Percentiles rank a stretch among this genome's conserved stretches.
These are phyloP conservation scores for Saccharomycopsis vini DNA, from an alignment of 805 yeast species.

Conservation along the genomic window DNA sequence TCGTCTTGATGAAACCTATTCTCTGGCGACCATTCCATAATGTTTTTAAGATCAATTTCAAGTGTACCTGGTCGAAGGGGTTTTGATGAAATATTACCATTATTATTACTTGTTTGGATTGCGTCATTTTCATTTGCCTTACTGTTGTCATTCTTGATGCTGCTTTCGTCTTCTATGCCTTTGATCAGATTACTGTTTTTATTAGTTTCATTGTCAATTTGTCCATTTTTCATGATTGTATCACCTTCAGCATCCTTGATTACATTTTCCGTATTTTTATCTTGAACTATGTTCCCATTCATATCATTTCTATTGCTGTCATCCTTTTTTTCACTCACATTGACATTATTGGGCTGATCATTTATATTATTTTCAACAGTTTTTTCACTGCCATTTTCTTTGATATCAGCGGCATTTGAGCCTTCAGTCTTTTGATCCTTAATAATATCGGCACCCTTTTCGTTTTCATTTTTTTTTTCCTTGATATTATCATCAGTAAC, in stretches of 20 bases:
- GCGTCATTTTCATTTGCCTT: slow-evolving; percentile 12
- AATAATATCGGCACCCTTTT: slow-evolving; percentile 1
- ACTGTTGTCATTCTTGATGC: slow-evolving; percentile 13
- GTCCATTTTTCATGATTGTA: no score
- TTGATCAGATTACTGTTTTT: no score
- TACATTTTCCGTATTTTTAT: background rate
- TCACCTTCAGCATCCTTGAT: background rate
- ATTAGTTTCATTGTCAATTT: no score
- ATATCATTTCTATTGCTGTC: slow-evolving; percentile 6
- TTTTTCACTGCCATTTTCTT: slow-evolving; percentile 4
- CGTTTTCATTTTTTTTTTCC: slow-evolving; percentile 11
- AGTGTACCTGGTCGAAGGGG: slow-evolving; percentile 15
- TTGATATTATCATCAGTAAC: no score
- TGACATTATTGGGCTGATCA: background rate
- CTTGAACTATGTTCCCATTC: background rate
- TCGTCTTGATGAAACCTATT: slow-evolving; percentile 44
- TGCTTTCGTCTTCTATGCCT: background rate
- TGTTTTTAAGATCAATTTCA: slow-evolving; percentile 30
- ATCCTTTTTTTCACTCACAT: slow-evolving; percentile 8
- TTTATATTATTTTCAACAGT: background rate
- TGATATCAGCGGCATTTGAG: no score
- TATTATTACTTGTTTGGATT: no score
- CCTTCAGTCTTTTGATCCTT: no score
- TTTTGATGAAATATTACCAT: no score
- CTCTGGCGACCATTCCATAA: slow-evolving; percentile 43